Evolutionary conservation across 2,329 filamentous ascomycete genomes (phyloP), one percentile per base, ranked within the genome.

Genomic region (Hypoxylon rubiginosum): DNA sequence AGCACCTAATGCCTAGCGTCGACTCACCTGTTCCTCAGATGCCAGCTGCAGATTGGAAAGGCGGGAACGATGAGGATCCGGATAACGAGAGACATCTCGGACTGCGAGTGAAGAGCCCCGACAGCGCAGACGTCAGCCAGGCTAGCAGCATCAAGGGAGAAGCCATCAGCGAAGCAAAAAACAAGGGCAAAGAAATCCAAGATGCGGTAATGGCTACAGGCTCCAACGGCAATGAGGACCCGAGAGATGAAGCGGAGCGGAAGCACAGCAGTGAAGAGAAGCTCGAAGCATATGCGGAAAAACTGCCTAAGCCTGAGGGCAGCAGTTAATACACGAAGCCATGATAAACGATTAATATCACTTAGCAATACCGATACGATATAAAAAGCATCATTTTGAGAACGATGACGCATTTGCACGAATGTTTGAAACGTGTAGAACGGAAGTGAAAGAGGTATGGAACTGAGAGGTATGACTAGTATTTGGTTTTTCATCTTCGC

Each of bases 21-120:
- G 88, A 90, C 3, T 88, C 91, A 55, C 86, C 88, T 0, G 90
- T 97, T 4, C 87, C 87, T 1, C 91, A 97, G 79, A 87, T 87
- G 71, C 79, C 82, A 51, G 81, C 92, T 1, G 88, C 93, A 0
- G 88, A 97, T 75, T 97, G 93, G 93, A 89, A 90, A 64, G 91
- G 91, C 0, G 82, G 77, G 0, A 81, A 84, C 46, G 73, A 74
- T 3, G 81, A 82, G 46, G 82, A 83, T 17, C 82, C 84, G 0
- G 80, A 79, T 6, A 79, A 83, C 11, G 83, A 86, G 65, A 92
- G 89, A 74, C 86, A 89, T 51, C 80, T 97, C 1, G 93, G 93
- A 0, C 74, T 96, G 53, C 82, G 91, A 28, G 86, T 84, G 4
- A 86, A 89, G 64, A 90, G 86, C 6, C 87, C 90, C 0, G 85